Base-by-base conservation (phyloP, 768 basidiomycete species). In the Scleroderma bovista region DNA sequence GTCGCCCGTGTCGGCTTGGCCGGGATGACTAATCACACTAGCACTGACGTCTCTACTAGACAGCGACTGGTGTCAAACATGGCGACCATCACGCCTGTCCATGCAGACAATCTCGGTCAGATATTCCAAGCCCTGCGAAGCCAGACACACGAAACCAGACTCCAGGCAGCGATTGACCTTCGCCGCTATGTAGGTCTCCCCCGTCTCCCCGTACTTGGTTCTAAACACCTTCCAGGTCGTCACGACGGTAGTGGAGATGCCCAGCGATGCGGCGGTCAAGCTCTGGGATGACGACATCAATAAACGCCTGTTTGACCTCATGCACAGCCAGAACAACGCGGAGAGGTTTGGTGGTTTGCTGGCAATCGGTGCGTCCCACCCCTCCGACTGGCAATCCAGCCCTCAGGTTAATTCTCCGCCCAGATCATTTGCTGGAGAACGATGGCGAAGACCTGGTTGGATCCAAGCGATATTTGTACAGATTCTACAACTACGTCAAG, bases 401-500 rank as follows among this genome's bases (percentile, higher is more conserved):
- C 46, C 55, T 40, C 44, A 56, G 46, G 57, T 48, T 23, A 46
- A 47, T 20, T 41, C 33, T 41, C 32, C 2, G 8, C 46, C 16
- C 51, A 80, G 91, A 92, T 62, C 77, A 86, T 60, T 76, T 94
- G 8, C 75, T 93, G 41, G 83, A 84, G 44, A 78, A 82, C 42
- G 86, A 88, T 36, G 79, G 80, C 31, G 89, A 90, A 67, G 88
- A 89, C 65, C 83, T 81, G 9, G 81, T 89, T 44, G 87, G 91
- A 64, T 84, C 86, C 38, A 88, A 84, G 60, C 75, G 83, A 36
- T 84, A 87, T 56, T 79, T 89, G 34, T 93, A 88, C 68, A 81
- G 89, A 45, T 85, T 94, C 65, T 91, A 86, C 72, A 90, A 91
- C 69, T 94, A 96, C 70, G 86, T 96, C 68, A 91, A 93, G 63